A percentile compares a stretch with the other conserved stretches of the same genome.
Conservation (phyloP, 2,329 filamentous ascomycete genomes). For the Didymella exigua region DNA sequence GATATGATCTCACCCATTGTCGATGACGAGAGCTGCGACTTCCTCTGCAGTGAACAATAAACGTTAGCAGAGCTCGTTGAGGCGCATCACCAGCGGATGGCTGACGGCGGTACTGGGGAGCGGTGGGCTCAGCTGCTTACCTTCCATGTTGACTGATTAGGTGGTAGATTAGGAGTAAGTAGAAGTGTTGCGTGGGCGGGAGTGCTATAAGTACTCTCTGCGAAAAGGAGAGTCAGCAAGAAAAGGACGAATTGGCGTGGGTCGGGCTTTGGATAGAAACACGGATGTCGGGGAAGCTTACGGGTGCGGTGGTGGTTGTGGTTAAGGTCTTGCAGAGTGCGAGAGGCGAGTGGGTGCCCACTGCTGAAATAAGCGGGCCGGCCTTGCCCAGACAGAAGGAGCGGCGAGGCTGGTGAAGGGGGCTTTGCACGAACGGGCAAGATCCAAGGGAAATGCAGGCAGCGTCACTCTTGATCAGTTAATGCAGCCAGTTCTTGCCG, state of each 20-base stretch:
- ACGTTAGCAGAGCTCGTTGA: slow-evolving; percentile 47
- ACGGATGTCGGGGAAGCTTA: slow-evolving; percentile 43
- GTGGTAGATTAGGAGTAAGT: slow-evolving; percentile 45
- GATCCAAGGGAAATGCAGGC: slow-evolving; percentile 18
- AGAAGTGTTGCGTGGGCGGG: slow-evolving; percentile 40
- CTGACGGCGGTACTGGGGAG: slow-evolving; percentile 19
- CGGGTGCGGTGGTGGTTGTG: slow-evolving; percentile 38
- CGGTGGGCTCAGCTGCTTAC: slow-evolving; percentile 60
- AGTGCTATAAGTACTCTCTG: slow-evolving; percentile 40
- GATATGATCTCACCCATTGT: slow-evolving; percentile 94
- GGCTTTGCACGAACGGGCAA: slow-evolving; percentile 32
- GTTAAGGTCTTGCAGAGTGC: slow-evolving; percentile 41
- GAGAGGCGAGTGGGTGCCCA: slow-evolving; percentile 47
- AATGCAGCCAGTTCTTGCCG: slow-evolving; percentile 8
- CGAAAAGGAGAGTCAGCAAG: slow-evolving; percentile 38
- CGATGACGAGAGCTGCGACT: slow-evolving; percentile 99
- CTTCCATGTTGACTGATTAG: slow-evolving; percentile 65
- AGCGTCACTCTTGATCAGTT: slow-evolving; percentile 5
- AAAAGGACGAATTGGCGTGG: slow-evolving; percentile 26
- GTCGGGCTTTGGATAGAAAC: slow-evolving; percentile 27
- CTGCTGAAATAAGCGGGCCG: slow-evolving; percentile 52
- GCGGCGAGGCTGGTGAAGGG: slow-evolving; percentile 36
- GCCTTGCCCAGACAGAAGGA: slow-evolving; percentile 47
- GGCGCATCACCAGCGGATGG: slow-evolving; percentile 27
- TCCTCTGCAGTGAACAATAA: slow-evolving; percentile 72